Evolutionary conservation across 2,329 filamentous ascomycete genomes (phyloP).

Genomic region (Chaetomiaceae sp.): DNA sequence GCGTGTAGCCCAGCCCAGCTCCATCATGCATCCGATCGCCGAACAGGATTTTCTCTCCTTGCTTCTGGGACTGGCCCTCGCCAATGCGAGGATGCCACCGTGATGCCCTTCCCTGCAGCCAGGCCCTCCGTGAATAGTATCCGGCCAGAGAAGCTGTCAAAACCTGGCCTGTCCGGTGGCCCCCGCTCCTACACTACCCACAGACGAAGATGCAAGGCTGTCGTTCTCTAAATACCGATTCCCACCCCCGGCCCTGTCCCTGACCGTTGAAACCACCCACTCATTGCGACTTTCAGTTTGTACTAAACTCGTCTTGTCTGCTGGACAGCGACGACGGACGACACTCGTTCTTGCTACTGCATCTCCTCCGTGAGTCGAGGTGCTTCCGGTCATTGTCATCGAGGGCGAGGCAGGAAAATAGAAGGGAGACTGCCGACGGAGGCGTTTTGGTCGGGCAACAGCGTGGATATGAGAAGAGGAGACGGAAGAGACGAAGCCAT

Average conservation of each 20-base stretch:
- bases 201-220: slow-evolving; percentile 1
- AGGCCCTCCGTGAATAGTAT: too few relatives aligned
- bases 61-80: slow-evolving; percentile 1
- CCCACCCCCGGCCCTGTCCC: slow-evolving; percentile 3
- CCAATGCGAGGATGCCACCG: too few relatives aligned
- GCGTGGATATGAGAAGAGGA: background rate
- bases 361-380: slow-evolving; percentile 15
- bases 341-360: slow-evolving; percentile 7
- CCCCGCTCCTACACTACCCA: background rate
- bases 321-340: slow-evolving; percentile 26
- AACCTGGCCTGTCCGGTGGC: too few relatives aligned
- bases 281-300: slow-evolving; percentile 3
- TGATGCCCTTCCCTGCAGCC: background rate
- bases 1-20: background rate
- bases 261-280: background rate
- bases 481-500: slow-evolving; percentile 7
- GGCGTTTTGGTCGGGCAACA: background rate
- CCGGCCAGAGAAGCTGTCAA: too few relatives aligned
- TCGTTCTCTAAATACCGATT: slow-evolving; percentile 17
- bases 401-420: slow-evolving; percentile 13
- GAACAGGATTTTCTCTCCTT: background rate
- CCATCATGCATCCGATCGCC: background rate
- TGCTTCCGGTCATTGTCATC: slow-evolving; percentile 7
- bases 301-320: slow-evolving; percentile 21
- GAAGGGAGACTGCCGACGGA: slow-evolving; percentile 17